Evolutionary conservation across 495 filamentous ascomycete species (phyloP), one percentile per base, ranked within the genome.

Genomic region (Aspergillus asperescens): DNA sequence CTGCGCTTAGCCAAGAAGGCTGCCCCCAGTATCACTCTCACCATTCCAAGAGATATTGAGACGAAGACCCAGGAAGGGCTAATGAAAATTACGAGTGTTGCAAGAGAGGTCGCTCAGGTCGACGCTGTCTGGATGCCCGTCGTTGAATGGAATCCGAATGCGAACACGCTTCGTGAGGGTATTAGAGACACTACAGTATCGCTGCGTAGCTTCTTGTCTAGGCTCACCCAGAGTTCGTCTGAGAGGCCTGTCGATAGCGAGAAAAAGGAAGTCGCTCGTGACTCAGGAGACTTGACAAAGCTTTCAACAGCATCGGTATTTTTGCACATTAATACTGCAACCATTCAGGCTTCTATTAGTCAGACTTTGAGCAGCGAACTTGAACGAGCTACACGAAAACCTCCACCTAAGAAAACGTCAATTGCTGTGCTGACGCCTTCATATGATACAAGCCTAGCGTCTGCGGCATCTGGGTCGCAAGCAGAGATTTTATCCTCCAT

Each of bases 331-430:
- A 94, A 86, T 32, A 90, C 89, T 0, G 90, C 89, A 19, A 81
- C 80, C 34, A 82, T 96, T n/a, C 72, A 78, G 32, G 90, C 90
- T 28, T 84, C 78, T 19, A 79, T 95, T 1, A 70, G 75, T 39
- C 63, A 73, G 24, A 76, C 71, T 31, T 85, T 96, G 57, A 83
- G 87, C 9, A 75, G 81, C 13, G 94, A 99, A 64, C 77, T 97
- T n/a, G 91, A 97, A 73, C 77, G 94, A 28, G 92, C 94, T 19
- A 97, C 94, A 3, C 95, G 96, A 67, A 99, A 99, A 63, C 87
- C 90, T 16, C 94, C 94, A 7, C 94, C 94, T 0, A 93, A 87
- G 62, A 79, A 74, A 24, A 90, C 92, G 0, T 87, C 83, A 28
- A 77, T 99, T 9, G 84, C 90, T 4, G 84, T 96, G 38, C 70